Evolutionary conservation across 805 yeast species (phyloP).

Genomic region (Yamadazyma akitaensis): DNA sequence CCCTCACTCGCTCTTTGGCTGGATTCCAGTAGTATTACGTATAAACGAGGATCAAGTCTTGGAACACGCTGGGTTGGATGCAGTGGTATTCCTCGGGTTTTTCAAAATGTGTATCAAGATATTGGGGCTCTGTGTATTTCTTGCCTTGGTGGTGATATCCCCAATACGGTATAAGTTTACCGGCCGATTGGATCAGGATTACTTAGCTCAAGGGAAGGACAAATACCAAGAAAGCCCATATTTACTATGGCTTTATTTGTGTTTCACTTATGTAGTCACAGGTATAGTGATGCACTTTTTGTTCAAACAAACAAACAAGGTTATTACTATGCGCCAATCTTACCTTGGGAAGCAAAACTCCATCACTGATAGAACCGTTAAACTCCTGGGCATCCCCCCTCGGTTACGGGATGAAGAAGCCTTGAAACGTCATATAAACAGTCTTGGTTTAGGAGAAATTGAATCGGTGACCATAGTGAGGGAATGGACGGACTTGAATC

Average conservation of each 20-base stretch:
- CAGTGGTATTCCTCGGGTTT: constrained; percentile 85
- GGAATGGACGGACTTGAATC: constrained; percentile 78
- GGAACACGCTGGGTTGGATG: constrained; percentile 91
- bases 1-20: constrained; percentile 66
- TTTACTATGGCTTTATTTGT: constrained; percentile 81
- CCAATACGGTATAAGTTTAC: constrained; percentile 83
- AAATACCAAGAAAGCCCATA: constrained; percentile 34
- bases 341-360: constrained; percentile 85
- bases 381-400: constrained; percentile 85
- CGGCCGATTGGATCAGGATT: constrained; percentile 47
- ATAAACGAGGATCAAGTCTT: constrained; percentile 74
- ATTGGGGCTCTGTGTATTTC: constrained; percentile 58
- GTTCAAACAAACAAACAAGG: constrained; percentile 65
- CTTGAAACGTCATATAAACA: constrained; percentile 71
- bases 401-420: constrained; percentile 69
- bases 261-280: constrained; percentile 85
- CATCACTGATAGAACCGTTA: constrained; percentile 85
- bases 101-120: constrained; percentile 84
- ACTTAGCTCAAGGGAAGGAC: constrained; percentile 17
- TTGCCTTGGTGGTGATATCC: constrained; percentile 72
- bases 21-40: constrained; percentile 67
- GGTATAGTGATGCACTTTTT: constrained; percentile 56
- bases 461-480: constrained; percentile 74
- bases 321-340: constrained; percentile 73
- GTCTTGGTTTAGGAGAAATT: constrained; percentile 76